Base-by-base conservation (phyloP, 2,329 filamentous ascomycete species). In the Fusarium piperis region DNA sequence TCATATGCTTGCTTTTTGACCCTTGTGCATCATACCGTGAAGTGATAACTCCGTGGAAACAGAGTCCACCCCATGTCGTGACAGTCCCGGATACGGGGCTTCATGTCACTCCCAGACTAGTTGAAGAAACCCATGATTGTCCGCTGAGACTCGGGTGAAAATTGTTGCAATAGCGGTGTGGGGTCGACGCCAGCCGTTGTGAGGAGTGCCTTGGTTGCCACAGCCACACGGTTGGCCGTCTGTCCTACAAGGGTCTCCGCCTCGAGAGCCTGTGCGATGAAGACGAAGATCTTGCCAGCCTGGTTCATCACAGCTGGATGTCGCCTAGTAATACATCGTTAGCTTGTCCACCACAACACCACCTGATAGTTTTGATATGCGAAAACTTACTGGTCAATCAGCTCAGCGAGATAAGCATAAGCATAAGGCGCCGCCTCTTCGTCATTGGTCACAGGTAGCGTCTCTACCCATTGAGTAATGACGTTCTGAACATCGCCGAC, bases 351-450 rank as follows among this genome's bases (percentile, higher is more conserved):
- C 28, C 30, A 11, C 26, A 35, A 39, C 13, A 35, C 39, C 38
- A 15, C 23, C 20, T 38, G 16, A 26, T 32, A 26, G 30, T 32
- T 28, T 26, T 30, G 30, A 56, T 41, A 7, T 8, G 6, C 2
- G 26, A 36, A 56, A 65, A 91, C 94, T 89, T 90, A 98, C 96
- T 97, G 93, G 74, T 97, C 93, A 79, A 98, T 98, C 70, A 99
- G 83, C 80, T 97, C 92, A 13, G 93, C 91, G 65, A 99, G 85
- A 83, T 97, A 99, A 48, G 92, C 91, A 80, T 99, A 99, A 2
- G 95, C 95, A 81, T 97, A 98, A 15, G 96, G 96, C 20, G 96
- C 96, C 5, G 96, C 96, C 84, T 99, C 96, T 81, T 99, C 96
- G 74, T 99, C 96, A 78, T 97, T 98, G 16, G 92, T 91, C 59